These are phyloP conservation scores for Ogataea methylovora DNA, from an alignment of 805 yeast genomes.

Conservation along the genomic window DNA sequence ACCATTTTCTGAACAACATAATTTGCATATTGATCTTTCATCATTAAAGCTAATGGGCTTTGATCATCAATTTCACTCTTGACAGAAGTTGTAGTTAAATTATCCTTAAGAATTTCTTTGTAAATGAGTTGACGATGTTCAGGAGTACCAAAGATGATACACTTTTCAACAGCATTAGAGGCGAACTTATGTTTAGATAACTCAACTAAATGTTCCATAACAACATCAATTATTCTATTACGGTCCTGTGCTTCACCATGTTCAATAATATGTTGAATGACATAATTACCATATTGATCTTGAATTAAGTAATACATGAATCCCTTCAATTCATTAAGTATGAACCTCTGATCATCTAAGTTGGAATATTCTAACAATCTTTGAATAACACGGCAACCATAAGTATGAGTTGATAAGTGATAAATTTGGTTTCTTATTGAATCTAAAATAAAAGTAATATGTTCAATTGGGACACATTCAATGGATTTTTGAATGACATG, in stretches of 20 bases:
- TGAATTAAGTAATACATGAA: constrained; percentile 73
- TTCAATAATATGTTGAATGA: constrained; percentile 90
- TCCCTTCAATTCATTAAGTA: constrained; percentile 65
- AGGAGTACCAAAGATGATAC: constrained; percentile 65
- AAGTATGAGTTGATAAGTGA: constrained; percentile 88
- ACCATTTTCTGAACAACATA: constrained; percentile 94
- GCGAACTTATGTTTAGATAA: constrained; percentile 97
- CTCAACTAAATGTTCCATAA: constrained; percentile 52
- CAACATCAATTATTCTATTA: constrained; percentile 52
- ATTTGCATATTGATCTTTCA: constrained; percentile 97
- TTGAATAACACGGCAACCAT: constrained; percentile 96
- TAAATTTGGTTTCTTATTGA: constrained; percentile 66
- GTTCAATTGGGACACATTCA: constrained; percentile 70
- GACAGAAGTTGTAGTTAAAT: constrained; percentile 31
- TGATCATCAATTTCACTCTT: constrained; percentile 46
- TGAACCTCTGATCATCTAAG: constrained; percentile 52
- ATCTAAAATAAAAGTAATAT: constrained; percentile 63
- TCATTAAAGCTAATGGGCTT: constrained; percentile 79
- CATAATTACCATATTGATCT: constrained; percentile 97
- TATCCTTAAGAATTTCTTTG: constrained; percentile 56
- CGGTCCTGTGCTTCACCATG: constrained; percentile 63
- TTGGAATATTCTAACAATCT: constrained; percentile 77
- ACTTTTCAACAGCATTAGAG: constrained; percentile 93
- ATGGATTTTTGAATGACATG: constrained; percentile 96
- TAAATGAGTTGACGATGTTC: constrained; percentile 57